Evolutionary conservation across 225 moss, liverwort and hornwort species (phyloP).

Genomic region (Ulota crispa): DNA sequence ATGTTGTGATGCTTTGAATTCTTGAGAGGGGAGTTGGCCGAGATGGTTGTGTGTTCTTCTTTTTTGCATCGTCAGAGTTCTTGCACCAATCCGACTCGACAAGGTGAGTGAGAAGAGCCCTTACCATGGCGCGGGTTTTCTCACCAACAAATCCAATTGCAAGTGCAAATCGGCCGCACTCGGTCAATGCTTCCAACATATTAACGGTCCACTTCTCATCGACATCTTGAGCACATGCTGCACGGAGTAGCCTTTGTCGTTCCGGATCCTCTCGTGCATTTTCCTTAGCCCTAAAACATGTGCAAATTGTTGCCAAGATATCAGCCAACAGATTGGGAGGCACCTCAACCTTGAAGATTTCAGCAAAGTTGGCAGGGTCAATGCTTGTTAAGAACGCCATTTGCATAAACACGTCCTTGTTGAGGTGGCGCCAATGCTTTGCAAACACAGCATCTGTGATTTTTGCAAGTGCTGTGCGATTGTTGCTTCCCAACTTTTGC

Average conservation of each 20-base stretch:
- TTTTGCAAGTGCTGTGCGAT: background rate
- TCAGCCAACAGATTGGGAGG: constrained; percentile 65
- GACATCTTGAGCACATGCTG: constrained; percentile 13
- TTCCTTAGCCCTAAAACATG: constrained; percentile 22
- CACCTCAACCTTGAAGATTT: constrained; percentile 69
- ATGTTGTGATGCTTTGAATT: constrained; percentile 13
- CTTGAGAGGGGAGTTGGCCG: constrained; percentile 14
- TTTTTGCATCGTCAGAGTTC: background rate
- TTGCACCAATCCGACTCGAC: constrained; percentile 29
- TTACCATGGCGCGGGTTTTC: constrained; percentile 28
- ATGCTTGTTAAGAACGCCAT: constrained; percentile 47
- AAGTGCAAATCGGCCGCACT: constrained; percentile 66
- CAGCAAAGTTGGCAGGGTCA: constrained; percentile 30
- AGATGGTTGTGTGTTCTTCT: background rate
- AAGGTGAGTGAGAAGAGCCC: constrained; percentile 31
- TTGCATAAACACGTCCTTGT: constrained; percentile 30
- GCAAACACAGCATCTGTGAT: constrained; percentile 45
- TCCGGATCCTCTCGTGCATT: background rate
- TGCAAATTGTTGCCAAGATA: constrained; percentile 44
- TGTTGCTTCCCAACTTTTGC: background rate
- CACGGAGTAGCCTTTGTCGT: background rate
- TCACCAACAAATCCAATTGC: constrained; percentile 50
- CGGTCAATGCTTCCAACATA: constrained; percentile 43
- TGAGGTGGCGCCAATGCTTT: constrained; percentile 59
- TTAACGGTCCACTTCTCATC: constrained; percentile 46